Percentiles rank a stretch among this genome's conserved stretches.
These are phyloP conservation scores for Boletus rex-veris DNA, from an alignment of 768 basidiomycete species.

Conservation along the genomic window DNA sequence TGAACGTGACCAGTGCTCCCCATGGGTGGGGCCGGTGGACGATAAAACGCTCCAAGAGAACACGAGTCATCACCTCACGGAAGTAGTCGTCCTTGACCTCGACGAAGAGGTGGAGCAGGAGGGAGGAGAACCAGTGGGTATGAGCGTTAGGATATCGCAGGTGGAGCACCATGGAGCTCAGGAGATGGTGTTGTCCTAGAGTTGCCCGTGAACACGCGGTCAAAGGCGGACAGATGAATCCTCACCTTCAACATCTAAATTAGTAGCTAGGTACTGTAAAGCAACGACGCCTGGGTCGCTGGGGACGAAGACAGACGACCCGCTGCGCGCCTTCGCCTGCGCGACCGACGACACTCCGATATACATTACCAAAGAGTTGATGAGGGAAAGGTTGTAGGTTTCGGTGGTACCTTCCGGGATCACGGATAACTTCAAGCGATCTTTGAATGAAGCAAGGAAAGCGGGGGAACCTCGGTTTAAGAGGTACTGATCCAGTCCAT, in stretches of 20 bases:
- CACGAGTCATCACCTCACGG: conserved; percentile 81
- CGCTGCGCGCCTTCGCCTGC: conserved; percentile 82
- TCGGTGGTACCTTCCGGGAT: conserved; percentile 48
- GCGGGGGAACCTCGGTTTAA: conserved; percentile 69
- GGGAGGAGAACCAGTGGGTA: conserved; percentile 95
- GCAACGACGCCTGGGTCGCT: conserved; percentile 83
- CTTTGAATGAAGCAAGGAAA: conserved; percentile 75
- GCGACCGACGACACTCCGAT: conserved; percentile 91
- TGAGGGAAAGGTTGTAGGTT: conserved; percentile 80
- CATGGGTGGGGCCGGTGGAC: conserved; percentile 95
- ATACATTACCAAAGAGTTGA: conserved; percentile 95
- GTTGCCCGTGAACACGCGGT: neutral
- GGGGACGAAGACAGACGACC: conserved; percentile 74
- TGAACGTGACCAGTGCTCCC: conserved; percentile 92
- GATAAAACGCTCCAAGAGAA: conserved; percentile 90
- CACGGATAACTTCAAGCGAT: conserved; percentile 57
- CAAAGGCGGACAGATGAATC: neutral
- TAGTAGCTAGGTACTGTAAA: conserved; percentile 76
- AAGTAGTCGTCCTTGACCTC: conserved; percentile 76
- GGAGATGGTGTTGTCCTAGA: conserved; percentile 89
- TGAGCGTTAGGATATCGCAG: conserved; percentile 97
- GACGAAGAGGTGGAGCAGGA: conserved; percentile 82
- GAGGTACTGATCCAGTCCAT: conserved; percentile 81
- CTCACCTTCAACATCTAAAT: conserved; percentile 89
- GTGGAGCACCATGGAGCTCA: conserved; percentile 91